A percentile compares a stretch with the other conserved stretches of the same genome.
phyloP scores from a whole-genome alignment of 2,329 filamentous ascomycete species.

The Botrytis deweyae region DNA sequence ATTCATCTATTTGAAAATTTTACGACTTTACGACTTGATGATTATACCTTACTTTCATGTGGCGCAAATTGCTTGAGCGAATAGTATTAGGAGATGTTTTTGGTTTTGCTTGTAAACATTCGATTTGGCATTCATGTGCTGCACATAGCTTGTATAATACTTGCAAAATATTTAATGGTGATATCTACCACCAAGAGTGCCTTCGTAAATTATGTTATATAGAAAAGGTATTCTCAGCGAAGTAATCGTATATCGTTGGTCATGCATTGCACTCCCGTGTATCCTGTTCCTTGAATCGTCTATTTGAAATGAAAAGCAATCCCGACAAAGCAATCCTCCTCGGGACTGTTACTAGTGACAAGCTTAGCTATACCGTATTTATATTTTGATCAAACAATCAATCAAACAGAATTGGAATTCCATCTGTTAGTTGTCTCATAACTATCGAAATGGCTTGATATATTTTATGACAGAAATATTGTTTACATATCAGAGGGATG shows the following conservation, averaged over 20 bases:
- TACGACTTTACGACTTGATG: not conserved
- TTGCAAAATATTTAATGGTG: not conserved
- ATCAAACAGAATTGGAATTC: not conserved
- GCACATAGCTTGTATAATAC: not conserved
- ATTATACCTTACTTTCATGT: not conserved
- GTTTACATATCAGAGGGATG: not conserved
- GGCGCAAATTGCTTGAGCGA: not conserved
- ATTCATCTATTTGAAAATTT: not conserved
- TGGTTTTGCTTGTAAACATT: not conserved
- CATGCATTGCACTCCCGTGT: not conserved
- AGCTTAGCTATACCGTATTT: not conserved
- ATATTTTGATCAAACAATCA: not conserved
- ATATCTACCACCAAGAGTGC: not conserved
- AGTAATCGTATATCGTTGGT: not conserved
- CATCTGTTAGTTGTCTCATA: not conserved
- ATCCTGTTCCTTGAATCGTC: not conserved
- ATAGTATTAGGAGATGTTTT: not conserved
- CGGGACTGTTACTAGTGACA: not conserved
- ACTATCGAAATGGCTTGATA: conserved; percentile 14
- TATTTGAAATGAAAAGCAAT: not conserved
- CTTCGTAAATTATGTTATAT: not conserved
- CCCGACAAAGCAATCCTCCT: not conserved
- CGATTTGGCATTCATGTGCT: not conserved
- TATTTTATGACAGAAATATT: not conserved
- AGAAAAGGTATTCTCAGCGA: not conserved